Evolutionary conservation across 495 filamentous ascomycete species (phyloP).

Genomic region (Talaromyces nanjingensis): DNA sequence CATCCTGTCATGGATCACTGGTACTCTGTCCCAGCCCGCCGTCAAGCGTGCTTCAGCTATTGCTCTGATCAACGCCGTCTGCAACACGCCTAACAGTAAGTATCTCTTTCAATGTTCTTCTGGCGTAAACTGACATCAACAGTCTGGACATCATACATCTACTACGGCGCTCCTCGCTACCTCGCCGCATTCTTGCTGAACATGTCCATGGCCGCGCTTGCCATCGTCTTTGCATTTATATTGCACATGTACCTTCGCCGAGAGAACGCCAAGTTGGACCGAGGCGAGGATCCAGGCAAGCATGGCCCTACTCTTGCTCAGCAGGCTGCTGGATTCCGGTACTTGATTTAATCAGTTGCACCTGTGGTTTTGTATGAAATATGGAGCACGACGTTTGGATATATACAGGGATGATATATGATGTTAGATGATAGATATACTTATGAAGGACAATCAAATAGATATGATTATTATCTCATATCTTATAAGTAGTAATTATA

Average conservation of each 20-base stretch:
- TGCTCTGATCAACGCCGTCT: conserved; percentile 18
- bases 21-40: conserved; percentile 16
- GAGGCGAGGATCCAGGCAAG: conserved; percentile 19
- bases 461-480: neutral
- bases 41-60: conserved; percentile 17
- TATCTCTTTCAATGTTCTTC: neutral
- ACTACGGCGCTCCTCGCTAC: conserved; percentile 16
- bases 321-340: conserved; percentile 12
- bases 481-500: neutral
- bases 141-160: conserved; percentile 13
- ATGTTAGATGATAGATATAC: neutral
- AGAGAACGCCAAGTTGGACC: conserved; percentile 25
- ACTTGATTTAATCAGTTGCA: neutral
- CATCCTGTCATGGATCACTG: conserved; percentile 12
- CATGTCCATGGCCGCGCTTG: conserved; percentile 15
- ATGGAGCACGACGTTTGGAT: neutral
- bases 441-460: neutral
- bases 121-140: conserved; percentile 13
- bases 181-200: conserved; percentile 18
- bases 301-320: conserved; percentile 18
- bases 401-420: neutral
- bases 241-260: conserved; percentile 20
- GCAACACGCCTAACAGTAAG: conserved; percentile 20
- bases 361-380: neutral
- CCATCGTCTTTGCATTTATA: conserved; percentile 15